A percentile compares a stretch with the other conserved stretches of the same genome.
Conservation (phyloP, 306 rosid genomes). For the Prunus armeniaca region DNA sequence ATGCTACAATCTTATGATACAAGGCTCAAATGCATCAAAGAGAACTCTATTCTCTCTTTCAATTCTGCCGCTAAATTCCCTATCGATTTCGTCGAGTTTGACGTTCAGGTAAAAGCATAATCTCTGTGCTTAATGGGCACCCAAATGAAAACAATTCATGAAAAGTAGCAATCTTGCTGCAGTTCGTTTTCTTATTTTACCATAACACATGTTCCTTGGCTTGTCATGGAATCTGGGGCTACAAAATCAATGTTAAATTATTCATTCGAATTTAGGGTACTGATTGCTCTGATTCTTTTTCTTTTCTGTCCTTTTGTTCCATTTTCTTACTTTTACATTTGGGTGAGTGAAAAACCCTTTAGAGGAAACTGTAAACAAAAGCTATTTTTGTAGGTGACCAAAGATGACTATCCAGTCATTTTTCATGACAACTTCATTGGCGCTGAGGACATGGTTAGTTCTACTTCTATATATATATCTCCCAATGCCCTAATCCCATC, state of each 20-base stretch:
- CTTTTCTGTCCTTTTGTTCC: background rate
- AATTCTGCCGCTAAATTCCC: constrained; percentile 52
- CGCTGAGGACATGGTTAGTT: constrained; percentile 54
- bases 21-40: constrained; percentile 60
- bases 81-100: constrained; percentile 68
- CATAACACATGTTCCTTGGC: background rate
- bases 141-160: background rate
- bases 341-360: constrained; percentile 12
- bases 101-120: constrained; percentile 62
- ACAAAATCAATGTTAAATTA: background rate
- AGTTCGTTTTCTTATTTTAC: background rate
- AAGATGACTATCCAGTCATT: constrained; percentile 74
- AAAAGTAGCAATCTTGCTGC: background rate
- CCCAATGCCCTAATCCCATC: background rate
- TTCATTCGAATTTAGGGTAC: background rate
- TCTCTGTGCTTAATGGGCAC: background rate
- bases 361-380: constrained; percentile 10
- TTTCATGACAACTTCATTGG: constrained; percentile 66
- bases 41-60: constrained; percentile 71
- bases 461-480: no score
- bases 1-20: constrained; percentile 53
- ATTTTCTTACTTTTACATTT: constrained; percentile 4
- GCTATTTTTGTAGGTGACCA: constrained; percentile 74
- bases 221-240: background rate
- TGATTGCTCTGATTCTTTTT: constrained; percentile 12